A percentile compares a stretch with the other conserved stretches of the same genome.
These are phyloP conservation scores for Pichia cactophila DNA, from an alignment of 1,139 yeast genomes.

Conservation along the genomic window DNA sequence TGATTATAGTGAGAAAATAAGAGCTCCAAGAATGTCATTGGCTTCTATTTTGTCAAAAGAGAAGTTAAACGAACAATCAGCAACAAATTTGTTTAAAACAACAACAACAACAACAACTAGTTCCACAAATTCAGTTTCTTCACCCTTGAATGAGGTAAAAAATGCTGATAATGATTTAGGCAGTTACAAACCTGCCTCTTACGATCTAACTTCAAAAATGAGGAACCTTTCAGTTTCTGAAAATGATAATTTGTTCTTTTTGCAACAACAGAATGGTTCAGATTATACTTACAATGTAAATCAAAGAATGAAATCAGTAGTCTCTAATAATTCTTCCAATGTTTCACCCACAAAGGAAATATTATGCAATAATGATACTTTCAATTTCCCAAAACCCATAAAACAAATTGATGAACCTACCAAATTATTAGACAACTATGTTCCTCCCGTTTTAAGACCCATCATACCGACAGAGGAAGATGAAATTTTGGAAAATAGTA, in stretches of 20 bases:
- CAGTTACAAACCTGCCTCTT: slow-evolving; percentile 25
- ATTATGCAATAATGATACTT: no score
- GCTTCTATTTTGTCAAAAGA: slow-evolving; percentile 16
- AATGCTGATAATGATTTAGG: slow-evolving; percentile 4
- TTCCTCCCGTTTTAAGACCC: slow-evolving; percentile 28
- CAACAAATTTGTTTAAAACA: slow-evolving; percentile 10
- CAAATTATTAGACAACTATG: slow-evolving; percentile 21
- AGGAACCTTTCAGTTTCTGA: slow-evolving; percentile 18
- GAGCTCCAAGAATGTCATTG: slow-evolving; percentile 28
- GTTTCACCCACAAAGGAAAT: slow-evolving; percentile 14
- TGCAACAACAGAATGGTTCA: background rate
- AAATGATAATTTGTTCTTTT: background rate
- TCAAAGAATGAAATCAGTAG: slow-evolving; percentile 3
- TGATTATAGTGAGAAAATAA: slow-evolving; percentile 27
- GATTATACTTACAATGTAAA: slow-evolving; percentile 1
- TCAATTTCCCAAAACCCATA: slow-evolving; percentile 7
- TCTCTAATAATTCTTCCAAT: slow-evolving; percentile 11
- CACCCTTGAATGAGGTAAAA: slow-evolving; percentile 13
- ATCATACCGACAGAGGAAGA: background rate
- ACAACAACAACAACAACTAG: slow-evolving; percentile 2
- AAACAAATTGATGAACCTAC: slow-evolving; percentile 27
- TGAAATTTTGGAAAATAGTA: background rate
- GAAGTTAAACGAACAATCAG: slow-evolving; percentile 10
- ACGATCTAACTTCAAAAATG: slow-evolving; percentile 23
- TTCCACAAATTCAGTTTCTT: slow-evolving; percentile 4